Evolutionary conservation across 2,329 filamentous ascomycete genomes (phyloP).

Genomic region (Teratosphaeriaceae sp.): DNA sequence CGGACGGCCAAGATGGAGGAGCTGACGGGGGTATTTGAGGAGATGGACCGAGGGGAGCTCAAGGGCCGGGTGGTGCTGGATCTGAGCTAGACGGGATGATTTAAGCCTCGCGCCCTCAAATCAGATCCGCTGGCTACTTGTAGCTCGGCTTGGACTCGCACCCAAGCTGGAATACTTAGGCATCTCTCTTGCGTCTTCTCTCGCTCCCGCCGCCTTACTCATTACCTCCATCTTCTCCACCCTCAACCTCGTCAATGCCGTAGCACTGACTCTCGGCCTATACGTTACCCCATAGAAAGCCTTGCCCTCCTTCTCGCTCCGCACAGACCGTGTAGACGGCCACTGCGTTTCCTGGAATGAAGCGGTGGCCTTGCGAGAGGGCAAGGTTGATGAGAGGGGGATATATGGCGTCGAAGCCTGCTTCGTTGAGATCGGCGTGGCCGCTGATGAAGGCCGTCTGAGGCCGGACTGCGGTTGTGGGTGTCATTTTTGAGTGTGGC

Average conservation of each 20-base stretch:
- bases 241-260: no score
- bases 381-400: background rate
- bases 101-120: no score
- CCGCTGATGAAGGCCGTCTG: background rate
- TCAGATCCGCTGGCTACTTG: no score
- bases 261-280: background rate
- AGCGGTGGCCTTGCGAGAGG: background rate
- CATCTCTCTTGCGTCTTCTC: no score
- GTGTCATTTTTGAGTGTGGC: background rate
- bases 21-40: constrained; percentile 39
- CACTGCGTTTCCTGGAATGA: background rate
- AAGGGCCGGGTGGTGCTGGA: constrained; percentile 44
- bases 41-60: constrained; percentile 41
- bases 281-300: background rate
- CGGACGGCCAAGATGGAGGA: constrained; percentile 41
- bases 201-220: no score
- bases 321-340: background rate
- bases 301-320: background rate
- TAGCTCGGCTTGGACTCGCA: no score
- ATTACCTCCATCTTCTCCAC: no score
- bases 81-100: constrained; percentile 23
- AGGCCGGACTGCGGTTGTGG: background rate
- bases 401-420: background rate
- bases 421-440: background rate
- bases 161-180: no score